Conservation (phyloP, 352 stramenopile species). For the Pythium phragmiticola region DNA sequence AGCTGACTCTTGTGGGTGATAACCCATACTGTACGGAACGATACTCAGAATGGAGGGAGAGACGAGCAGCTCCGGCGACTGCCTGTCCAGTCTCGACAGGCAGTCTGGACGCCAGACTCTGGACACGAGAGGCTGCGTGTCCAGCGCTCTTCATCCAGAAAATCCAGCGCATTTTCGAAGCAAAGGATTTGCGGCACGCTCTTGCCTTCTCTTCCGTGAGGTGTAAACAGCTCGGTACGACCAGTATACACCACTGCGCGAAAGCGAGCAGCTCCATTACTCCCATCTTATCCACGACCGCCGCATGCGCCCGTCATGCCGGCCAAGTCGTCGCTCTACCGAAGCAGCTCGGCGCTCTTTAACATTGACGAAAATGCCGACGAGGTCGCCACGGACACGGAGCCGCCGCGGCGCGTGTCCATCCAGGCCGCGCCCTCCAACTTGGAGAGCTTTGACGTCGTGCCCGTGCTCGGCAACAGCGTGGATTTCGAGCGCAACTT, state of each 20-base stretch:
- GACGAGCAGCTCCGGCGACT: too few species aligned
- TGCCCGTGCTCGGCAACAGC: conserved; percentile 17
- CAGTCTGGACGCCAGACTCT: not conserved
- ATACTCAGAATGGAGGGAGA: too few species aligned
- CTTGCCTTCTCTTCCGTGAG: too few species aligned
- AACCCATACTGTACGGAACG: not conserved
- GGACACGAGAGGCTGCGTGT: not conserved
- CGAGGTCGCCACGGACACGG: not conserved
- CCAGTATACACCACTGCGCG: too few species aligned
- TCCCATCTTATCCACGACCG: too few species aligned
- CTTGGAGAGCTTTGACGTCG: conserved; percentile 18
- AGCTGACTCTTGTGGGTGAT: conserved; percentile 6
- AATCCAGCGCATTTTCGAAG: too few species aligned
- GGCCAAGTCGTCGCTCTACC: conserved; percentile 21
- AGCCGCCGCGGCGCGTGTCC: conserved; percentile 13
- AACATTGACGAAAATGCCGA: conserved; percentile 27
- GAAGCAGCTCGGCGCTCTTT: conserved; percentile 22
- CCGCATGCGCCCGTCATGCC: conserved; percentile 11
- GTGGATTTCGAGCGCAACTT: conserved; percentile 23
- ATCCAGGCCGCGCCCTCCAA: conserved; percentile 7
- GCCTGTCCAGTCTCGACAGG: not conserved
- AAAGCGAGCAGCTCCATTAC: too few species aligned
- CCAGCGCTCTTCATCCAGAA: too few species aligned
- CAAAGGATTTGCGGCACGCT: too few species aligned
- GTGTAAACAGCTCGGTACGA: too few species aligned